These are phyloP conservation scores for Lipomyces spencermartinsiae DNA, from an alignment of 805 yeast genomes.

Conservation along the genomic window DNA sequence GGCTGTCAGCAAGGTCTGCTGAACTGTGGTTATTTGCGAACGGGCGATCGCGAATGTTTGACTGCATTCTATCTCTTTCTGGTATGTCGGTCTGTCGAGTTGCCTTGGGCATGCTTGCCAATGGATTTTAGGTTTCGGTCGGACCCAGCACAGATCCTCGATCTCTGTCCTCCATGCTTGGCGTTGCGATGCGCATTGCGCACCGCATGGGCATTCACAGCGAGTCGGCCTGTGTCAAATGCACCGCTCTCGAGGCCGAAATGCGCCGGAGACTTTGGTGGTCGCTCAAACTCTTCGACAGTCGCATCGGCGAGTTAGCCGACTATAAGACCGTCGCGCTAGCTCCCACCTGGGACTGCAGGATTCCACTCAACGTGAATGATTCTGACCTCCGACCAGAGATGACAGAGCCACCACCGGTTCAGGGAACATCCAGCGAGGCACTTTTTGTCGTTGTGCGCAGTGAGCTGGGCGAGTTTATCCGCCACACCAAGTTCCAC, in stretches of 20 bases:
- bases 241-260: not conserved
- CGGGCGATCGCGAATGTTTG: not conserved
- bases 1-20: not conserved
- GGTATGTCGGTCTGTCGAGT: not conserved
- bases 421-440: not conserved
- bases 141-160: not conserved
- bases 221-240: not conserved
- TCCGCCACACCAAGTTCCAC: not conserved
- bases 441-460: not conserved
- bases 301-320: not conserved
- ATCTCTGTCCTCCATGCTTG: not conserved
- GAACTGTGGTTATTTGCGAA: not conserved
- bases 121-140: not conserved
- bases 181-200: not conserved
- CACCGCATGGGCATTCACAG: not conserved
- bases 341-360: not conserved
- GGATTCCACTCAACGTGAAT: not conserved
- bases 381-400: not conserved
- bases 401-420: not conserved
- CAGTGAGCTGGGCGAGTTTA: not conserved
- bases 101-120: too few relatives aligned
- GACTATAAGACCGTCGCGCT: not conserved
- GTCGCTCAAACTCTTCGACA: not conserved
- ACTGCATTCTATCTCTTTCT: not conserved
- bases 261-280: not conserved